Evolutionary conservation across 345 rosid genomes (phyloP).

Genomic region (Firmiana major): DNA sequence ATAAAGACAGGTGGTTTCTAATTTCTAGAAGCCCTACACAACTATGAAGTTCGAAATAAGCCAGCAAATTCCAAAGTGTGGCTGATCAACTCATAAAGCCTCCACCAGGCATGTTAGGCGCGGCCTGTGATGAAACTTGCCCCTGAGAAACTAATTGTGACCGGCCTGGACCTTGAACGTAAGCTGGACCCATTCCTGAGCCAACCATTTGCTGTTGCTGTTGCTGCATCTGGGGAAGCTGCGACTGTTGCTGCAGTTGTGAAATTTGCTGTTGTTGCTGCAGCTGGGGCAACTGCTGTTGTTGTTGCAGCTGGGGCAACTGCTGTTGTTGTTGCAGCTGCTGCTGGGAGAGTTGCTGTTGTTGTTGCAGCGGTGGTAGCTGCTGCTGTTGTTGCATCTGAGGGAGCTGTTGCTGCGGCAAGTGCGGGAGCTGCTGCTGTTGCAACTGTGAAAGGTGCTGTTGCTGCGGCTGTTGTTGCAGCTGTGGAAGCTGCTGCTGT

Average conservation of each 20-base stretch:
- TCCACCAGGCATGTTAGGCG: constrained; percentile 67
- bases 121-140: constrained; percentile 69
- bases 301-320: constrained; percentile 30
- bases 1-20: not conserved
- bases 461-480: constrained; percentile 31
- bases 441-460: constrained; percentile 22
- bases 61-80: not conserved
- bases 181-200: constrained; percentile 67
- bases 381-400: constrained; percentile 37
- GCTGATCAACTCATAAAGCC: constrained; percentile 45
- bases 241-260: constrained; percentile 39
- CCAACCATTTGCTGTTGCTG: constrained; percentile 74
- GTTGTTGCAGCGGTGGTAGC: constrained; percentile 32
- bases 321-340: constrained; percentile 41
- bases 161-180: constrained; percentile 65
- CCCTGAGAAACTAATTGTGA: constrained; percentile 60
- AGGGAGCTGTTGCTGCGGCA: constrained; percentile 36
- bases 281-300: constrained; percentile 14
- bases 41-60: not conserved
- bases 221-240: constrained; percentile 29
- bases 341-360: constrained; percentile 27
- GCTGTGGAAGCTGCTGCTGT: constrained; percentile 39
- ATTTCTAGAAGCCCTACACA: not conserved
- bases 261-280: constrained; percentile 24
- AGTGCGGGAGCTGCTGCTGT: constrained; percentile 29